Evolutionary conservation across 306 rosid genomes (phyloP).

Genomic region (Pueraria montana): DNA sequence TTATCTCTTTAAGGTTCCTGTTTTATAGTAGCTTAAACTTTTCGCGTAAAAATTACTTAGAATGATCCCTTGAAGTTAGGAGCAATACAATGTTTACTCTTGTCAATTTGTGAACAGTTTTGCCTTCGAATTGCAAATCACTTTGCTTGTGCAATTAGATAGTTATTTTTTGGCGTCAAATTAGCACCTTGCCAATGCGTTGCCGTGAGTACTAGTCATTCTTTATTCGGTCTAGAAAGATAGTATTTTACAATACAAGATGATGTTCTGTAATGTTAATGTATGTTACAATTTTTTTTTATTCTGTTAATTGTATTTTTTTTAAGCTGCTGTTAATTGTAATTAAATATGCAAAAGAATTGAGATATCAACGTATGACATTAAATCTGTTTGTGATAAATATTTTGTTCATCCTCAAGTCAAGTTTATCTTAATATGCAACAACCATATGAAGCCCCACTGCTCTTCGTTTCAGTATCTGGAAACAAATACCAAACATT

Average conservation of each 20-base stretch:
- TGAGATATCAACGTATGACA: background rate
- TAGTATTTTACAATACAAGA: background rate
- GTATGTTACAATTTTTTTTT: too few relatives aligned
- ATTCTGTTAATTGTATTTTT: background rate
- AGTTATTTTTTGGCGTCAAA: slow-evolving; percentile 5
- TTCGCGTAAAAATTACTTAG: background rate
- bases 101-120: background rate
- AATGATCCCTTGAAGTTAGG: slow-evolving; percentile 27
- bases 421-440: background rate
- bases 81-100: slow-evolving; percentile 6
- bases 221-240: background rate
- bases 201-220: slow-evolving; percentile 9
- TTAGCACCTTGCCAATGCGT: background rate
- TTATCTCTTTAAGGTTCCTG: slow-evolving; percentile 22
- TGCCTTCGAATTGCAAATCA: background rate
- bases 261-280: background rate
- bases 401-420: background rate
- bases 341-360: background rate
- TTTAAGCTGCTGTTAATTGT: background rate
- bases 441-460: background rate
- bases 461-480: background rate
- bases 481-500: background rate
- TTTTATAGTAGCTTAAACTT: background rate
- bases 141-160: slow-evolving; percentile 17
- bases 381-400: background rate